Conservation (phyloP, 2,329 filamentous ascomycete genomes). For the Talaromyces sp. region DNA sequence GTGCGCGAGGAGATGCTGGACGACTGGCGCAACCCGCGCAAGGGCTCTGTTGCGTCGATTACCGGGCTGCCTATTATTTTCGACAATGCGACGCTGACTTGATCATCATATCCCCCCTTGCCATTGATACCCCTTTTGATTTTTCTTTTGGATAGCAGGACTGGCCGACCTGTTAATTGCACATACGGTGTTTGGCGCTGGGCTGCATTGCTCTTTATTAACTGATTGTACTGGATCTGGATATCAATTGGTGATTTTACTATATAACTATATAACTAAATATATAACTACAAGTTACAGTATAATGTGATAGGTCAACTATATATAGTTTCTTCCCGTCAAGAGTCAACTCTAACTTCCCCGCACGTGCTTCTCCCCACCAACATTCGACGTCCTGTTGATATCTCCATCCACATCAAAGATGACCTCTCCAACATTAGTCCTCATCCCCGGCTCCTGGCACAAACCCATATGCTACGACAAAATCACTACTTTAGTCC, state of each 20-base stretch:
- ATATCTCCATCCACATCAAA: no score
- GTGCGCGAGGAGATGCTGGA: slow-evolving; percentile 78
- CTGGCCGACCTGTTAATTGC: neutral
- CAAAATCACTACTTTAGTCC: slow-evolving; percentile 31
- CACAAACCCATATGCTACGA: slow-evolving; percentile 38
- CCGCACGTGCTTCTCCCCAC: no score
- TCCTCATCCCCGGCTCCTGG: slow-evolving; percentile 50
- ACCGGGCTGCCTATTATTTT: slow-evolving; percentile 11
- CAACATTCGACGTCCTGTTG: no score
- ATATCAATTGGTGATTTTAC: no score
- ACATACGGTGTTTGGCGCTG: neutral
- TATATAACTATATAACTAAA: no score
- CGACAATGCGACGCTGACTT: slow-evolving; percentile 5
- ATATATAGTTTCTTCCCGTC: no score
- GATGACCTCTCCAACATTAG: slow-evolving; percentile 27
- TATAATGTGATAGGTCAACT: no score
- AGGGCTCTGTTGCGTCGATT: slow-evolving; percentile 17
- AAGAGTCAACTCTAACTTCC: no score
- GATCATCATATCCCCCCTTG: neutral
- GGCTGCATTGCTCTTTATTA: neutral
- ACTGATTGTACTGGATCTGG: no score
- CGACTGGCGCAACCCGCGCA: slow-evolving; percentile 55
- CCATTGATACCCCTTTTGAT: neutral
- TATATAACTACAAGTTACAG: no score
- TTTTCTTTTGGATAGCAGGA: no score